Percentiles rank a stretch among this genome's conserved stretches.
These are phyloP conservation scores for Byssoonygena ceratinophila DNA, from an alignment of 2,329 filamentous ascomycete genomes.

Conservation along the genomic window DNA sequence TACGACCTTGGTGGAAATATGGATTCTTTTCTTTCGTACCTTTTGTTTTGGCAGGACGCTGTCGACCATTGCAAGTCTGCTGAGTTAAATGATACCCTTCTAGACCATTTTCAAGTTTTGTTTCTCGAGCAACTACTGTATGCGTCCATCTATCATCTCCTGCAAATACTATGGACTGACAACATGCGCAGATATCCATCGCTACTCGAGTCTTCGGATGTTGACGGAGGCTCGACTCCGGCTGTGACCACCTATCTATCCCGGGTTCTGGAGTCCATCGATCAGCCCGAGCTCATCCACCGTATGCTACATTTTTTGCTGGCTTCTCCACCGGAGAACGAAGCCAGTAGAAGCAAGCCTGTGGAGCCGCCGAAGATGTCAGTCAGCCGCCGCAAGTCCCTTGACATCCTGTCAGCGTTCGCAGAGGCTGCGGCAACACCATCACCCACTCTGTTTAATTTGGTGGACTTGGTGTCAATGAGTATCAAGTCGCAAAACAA, in stretches of 20 bases:
- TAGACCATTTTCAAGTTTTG: slow-evolving; percentile 95
- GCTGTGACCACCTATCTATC: slow-evolving; percentile 89
- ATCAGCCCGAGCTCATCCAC: slow-evolving; percentile 88
- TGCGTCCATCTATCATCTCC: slow-evolving; percentile 15
- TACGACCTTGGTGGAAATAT: slow-evolving; percentile 77
- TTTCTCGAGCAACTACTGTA: slow-evolving; percentile 90
- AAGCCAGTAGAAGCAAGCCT: slow-evolving; percentile 30
- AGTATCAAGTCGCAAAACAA: slow-evolving; percentile 74
- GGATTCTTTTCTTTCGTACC: slow-evolving; percentile 84
- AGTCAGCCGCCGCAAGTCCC: slow-evolving; percentile 67
- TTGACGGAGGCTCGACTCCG: slow-evolving; percentile 91
- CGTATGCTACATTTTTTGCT: slow-evolving; percentile 88
- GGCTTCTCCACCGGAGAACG: slow-evolving; percentile 50
- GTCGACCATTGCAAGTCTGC: slow-evolving; percentile 86
- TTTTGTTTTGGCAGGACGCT: slow-evolving; percentile 97
- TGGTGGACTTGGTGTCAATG: slow-evolving; percentile 80
- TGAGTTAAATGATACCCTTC: slow-evolving; percentile 81
- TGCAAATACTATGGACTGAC: slow-evolving; percentile 2
- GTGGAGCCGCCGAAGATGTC: slow-evolving; percentile 52
- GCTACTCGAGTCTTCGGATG: slow-evolving; percentile 88
- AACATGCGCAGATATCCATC: slow-evolving; percentile 65
- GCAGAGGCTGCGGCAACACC: slow-evolving; percentile 62
- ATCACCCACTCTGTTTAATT: slow-evolving; percentile 81
- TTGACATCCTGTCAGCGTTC: slow-evolving; percentile 74
- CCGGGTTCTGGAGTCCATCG: slow-evolving; percentile 78